phyloP scores from a whole-genome alignment of 768 basidiomycete species.

The Trametes cubensis region DNA sequence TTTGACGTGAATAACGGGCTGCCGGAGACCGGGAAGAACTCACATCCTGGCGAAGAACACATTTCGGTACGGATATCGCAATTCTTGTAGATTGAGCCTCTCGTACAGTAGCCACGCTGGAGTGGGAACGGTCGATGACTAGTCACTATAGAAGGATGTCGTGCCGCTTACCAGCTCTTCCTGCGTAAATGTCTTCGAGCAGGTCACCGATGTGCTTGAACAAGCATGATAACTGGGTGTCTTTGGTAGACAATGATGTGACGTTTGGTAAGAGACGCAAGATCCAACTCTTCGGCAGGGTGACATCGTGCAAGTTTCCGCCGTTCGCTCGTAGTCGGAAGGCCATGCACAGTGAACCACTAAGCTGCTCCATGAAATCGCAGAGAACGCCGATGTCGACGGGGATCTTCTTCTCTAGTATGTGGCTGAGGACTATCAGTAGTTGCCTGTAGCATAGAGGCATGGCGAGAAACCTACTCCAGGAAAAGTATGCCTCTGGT shows the following conservation, averaged over 20 bases:
- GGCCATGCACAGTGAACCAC: conserved; percentile 44
- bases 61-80: conserved; percentile 17
- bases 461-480: background rate
- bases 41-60: conserved; percentile 54
- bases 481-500: conserved; percentile 44
- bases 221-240: conserved; percentile 9
- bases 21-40: conserved; percentile 23
- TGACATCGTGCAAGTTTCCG: conserved; percentile 45
- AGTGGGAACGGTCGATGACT: background rate
- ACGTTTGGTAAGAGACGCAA: background rate
- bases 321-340: conserved; percentile 27
- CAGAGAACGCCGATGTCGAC: conserved; percentile 55
- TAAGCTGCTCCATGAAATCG: conserved; percentile 52
- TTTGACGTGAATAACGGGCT: background rate
- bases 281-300: conserved; percentile 57
- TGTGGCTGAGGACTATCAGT: conserved; percentile 40
- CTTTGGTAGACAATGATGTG: background rate
- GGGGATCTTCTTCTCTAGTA: conserved; percentile 40
- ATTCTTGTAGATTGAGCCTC: background rate
- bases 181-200: conserved; percentile 18
- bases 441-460: background rate
- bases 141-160: background rate
- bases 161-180: background rate
- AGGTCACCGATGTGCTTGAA: conserved; percentile 20
- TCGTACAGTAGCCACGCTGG: conserved; percentile 21